Percentiles rank a stretch among this genome's conserved stretches.
Conservation (phyloP, 768 basidiomycete species). For the Cystofilobasidium ferigula region DNA sequence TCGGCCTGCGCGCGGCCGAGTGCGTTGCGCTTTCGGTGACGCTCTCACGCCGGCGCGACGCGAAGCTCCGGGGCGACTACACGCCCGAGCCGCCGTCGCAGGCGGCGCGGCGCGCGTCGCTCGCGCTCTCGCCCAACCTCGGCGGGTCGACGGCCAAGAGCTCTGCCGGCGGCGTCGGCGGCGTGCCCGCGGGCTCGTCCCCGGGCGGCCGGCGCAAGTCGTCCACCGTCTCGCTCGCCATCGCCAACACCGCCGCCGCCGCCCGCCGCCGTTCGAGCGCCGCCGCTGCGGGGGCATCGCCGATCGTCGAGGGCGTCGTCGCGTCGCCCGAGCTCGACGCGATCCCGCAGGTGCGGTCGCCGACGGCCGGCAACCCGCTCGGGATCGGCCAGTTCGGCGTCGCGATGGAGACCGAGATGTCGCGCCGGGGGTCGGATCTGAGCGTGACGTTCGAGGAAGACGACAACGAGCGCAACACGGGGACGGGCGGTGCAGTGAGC, state of each 20-base stretch:
- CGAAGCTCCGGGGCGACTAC: conserved; percentile 7
- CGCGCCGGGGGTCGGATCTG: not conserved
- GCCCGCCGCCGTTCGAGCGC: not conserved
- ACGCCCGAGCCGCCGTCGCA: not conserved
- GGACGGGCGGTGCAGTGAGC: too few species aligned
- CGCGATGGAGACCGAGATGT: not conserved
- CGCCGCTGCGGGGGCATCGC: not conserved
- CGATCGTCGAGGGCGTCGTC: not conserved
- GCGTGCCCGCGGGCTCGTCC: not conserved
- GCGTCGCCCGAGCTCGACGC: not conserved
- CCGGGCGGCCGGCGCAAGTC: not conserved
- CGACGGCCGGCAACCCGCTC: conserved; percentile 1
- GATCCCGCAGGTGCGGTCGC: not conserved
- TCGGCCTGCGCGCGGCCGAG: conserved; percentile 23
- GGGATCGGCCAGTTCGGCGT: conserved; percentile 8
- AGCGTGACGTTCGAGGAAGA: not conserved
- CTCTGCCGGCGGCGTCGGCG: conserved; percentile 6
- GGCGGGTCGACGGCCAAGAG: not conserved
- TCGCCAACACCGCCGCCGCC: too few species aligned
- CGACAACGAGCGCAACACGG: not conserved
- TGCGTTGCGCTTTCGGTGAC: conserved; percentile 21
- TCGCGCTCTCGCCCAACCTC: conserved; percentile 18
- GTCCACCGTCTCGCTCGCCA: not conserved
- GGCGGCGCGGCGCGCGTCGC: conserved; percentile 3
- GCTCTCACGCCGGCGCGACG: conserved; percentile 9